These are phyloP conservation scores for Panicum miliaceum DNA, from an alignment of 176 grass and related monocot genomes.

Conservation along the genomic window DNA sequence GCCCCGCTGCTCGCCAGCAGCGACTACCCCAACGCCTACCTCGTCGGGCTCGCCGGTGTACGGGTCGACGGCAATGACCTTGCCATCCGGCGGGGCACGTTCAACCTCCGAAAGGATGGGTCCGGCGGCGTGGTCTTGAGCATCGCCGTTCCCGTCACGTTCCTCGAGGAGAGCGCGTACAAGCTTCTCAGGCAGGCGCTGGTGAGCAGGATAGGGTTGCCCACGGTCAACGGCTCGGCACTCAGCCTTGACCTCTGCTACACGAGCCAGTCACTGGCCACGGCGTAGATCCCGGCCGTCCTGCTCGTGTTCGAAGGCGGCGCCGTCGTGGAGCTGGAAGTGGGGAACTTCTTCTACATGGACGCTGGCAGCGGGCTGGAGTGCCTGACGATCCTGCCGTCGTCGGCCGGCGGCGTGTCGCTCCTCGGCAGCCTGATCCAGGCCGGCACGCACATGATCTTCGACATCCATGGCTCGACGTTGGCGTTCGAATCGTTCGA, in stretches of 20 bases:
- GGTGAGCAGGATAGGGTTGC: background rate
- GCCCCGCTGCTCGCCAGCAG: background rate
- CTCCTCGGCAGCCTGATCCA: slow-evolving; percentile 39
- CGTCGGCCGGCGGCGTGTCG: background rate
- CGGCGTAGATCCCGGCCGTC: background rate
- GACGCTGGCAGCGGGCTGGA: background rate
- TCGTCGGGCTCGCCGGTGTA: background rate
- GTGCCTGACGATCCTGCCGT: slow-evolving; percentile 40
- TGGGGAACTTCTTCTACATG: slow-evolving; percentile 29
- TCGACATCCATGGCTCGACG: no score
- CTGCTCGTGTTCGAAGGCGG: background rate
- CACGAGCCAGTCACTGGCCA: background rate
- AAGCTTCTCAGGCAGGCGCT: background rate
- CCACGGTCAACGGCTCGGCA: background rate
- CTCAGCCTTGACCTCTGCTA: background rate
- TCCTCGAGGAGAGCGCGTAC: slow-evolving; percentile 33
- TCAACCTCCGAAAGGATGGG: slow-evolving; percentile 19
- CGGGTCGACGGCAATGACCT: background rate
- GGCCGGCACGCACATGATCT: slow-evolving; percentile 30
- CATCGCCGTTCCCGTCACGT: slow-evolving; percentile 31
- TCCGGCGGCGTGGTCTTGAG: slow-evolving; percentile 37
- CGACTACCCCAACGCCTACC: background rate
- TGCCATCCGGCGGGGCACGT: background rate
- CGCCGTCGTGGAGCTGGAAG: slow-evolving; percentile 4
- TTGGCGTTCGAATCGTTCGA: background rate